Evolutionary conservation across 352 stramenopile genomes (phyloP), one percentile per base, ranked within the genome.

Genomic region (Pythium dissotocum): DNA sequence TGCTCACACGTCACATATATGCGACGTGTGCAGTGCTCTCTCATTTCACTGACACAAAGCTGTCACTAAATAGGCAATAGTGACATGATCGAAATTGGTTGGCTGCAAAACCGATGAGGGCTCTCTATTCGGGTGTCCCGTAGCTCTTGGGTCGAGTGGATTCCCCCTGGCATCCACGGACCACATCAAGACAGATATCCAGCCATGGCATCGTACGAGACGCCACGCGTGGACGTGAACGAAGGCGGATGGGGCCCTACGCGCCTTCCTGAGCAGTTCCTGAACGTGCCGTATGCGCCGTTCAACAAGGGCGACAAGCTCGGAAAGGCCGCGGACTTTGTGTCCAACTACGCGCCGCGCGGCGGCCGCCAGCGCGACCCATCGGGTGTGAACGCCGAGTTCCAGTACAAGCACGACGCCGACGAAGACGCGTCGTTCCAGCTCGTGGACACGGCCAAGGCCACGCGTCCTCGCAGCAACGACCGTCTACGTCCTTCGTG

Each of bases 241-340:
- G 67, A 73, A 44, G 78, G 71, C 35, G 88, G 89, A 44, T 97
- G 90, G 90, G 90, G 90, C 53, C 90, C 90, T 9, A 97, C 88
- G 52, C 69, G 73, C 28, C 85, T 97, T 24, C 90, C 90, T 21
- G 78, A 95, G 77, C 87, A 96, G 76, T 98, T 98, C 83, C 76
- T 91, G 26, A 87, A 96, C 68, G 79, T 99, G 32, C 97, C 97
- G 8, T 99, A 98, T 72, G 90, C 93, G 44, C 94, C 95, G 4
- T 99, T 99, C 76, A 97, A 97, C 67, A 97, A 98, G 70, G 93
- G 87, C 40, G 96, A 99, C 83, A 96, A 97, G 70, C 79, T 98
- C 10, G 95, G 95, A 28, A 94, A 97, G 51, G 93, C 85, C 14
- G 96, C 97, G 44, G 97, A 99, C 82, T 99, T 98, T 63, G 83